Conservation (phyloP, 148 eudicot genomes). For the Fagopyrum tataricum region DNA sequence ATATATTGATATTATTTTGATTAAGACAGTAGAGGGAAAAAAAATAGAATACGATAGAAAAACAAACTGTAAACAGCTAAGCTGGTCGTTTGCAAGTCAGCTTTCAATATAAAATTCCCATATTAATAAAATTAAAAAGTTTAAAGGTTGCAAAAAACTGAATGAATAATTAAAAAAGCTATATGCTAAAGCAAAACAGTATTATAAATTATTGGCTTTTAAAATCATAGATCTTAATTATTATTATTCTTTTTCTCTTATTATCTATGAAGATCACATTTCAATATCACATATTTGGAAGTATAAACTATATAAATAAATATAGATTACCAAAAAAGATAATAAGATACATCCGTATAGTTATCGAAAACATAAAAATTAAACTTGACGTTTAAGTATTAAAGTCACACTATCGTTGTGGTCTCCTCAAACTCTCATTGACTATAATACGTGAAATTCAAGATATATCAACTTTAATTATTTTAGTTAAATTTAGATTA, state of each 20-base stretch:
- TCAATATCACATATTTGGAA: too few relatives aligned
- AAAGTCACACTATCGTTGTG: too few relatives aligned
- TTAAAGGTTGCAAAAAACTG: neutral
- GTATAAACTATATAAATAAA: too few relatives aligned
- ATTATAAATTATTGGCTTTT: constrained; percentile 1
- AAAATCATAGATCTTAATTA: neutral
- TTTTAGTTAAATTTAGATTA: too few relatives aligned
- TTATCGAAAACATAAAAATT: too few relatives aligned
- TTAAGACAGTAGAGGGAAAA: neutral
- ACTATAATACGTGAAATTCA: too few relatives aligned
- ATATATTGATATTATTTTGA: neutral
- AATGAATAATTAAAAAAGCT: neutral
- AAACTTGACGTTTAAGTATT: too few relatives aligned
- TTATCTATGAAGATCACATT: too few relatives aligned
- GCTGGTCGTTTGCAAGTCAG: constrained; percentile 8
- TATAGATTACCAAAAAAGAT: too few relatives aligned
- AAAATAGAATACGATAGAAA: neutral
- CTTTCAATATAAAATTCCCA: neutral
- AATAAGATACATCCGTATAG: too few relatives aligned
- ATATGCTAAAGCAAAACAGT: neutral
- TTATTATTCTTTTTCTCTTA: neutral
- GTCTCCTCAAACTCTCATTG: too few relatives aligned
- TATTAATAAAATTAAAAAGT: neutral
- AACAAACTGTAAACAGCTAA: constrained; percentile 2
- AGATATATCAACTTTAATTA: too few relatives aligned